A percentile compares a stretch with the other conserved stretches of the same genome.
Conservation (phyloP, 192 early-diverging fungal genomes). For the Linnemannia hyalina region DNA sequence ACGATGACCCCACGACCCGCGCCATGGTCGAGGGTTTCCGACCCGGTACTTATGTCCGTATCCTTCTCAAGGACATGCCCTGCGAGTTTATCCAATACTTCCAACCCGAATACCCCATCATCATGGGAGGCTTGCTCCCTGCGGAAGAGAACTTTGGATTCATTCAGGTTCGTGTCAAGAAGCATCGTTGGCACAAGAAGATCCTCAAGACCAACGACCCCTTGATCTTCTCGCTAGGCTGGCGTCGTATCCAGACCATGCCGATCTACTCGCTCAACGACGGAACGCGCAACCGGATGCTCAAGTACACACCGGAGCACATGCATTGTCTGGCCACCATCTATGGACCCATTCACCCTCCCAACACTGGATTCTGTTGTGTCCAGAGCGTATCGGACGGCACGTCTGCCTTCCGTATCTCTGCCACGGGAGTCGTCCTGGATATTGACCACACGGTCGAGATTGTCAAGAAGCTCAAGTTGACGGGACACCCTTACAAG, state of each 20-base stretch:
- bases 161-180: conserved; percentile 96
- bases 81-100: conserved; percentile 96
- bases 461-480: conserved; percentile 99
- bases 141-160: conserved; percentile 96
- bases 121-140: conserved; percentile 90
- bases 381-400: conserved; percentile 80
- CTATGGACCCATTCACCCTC: conserved; percentile 95
- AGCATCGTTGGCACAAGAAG: conserved; percentile 96
- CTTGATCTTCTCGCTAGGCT: conserved; percentile 96
- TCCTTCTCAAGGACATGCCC: conserved; percentile 92
- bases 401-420: conserved; percentile 86
- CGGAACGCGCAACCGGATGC: conserved; percentile 94
- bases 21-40: conserved; percentile 93
- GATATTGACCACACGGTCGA: conserved; percentile 95
- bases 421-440: conserved; percentile 94
- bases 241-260: conserved; percentile 98
- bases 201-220: conserved; percentile 99
- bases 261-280: conserved; percentile 95
- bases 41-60: conserved; percentile 93
- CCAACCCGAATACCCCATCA: conserved; percentile 90
- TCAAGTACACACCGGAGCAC: conserved; percentile 99
- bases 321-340: conserved; percentile 99
- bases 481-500: conserved; percentile 94
- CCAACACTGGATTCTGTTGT: conserved; percentile 97
- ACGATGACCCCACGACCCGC: conserved; percentile 78